phyloP scores from a whole-genome alignment of 306 rosid genomes.

The Sphenostylis stenocarpa region DNA sequence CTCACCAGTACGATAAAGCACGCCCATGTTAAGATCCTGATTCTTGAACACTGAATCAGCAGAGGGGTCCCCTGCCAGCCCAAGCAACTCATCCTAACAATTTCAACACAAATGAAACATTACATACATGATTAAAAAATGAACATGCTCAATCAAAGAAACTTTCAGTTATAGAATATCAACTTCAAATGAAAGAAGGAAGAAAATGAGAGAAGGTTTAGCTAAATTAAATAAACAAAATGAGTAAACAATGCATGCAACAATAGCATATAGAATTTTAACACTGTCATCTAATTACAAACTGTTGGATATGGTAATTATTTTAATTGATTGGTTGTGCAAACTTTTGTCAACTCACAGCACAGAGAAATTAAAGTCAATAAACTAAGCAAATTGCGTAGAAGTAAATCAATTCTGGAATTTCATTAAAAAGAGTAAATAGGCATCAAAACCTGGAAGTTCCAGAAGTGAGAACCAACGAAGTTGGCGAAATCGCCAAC shows the following conservation, averaged over 20 bases:
- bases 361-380: neutral
- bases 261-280: neutral
- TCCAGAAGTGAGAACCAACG: slow-evolving; percentile 95
- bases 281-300: neutral
- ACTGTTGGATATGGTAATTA: neutral
- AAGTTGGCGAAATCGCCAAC: slow-evolving; percentile 83
- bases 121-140: neutral
- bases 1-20: slow-evolving; percentile 86
- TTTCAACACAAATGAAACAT: slow-evolving; percentile 23
- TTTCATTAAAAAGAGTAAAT: neutral
- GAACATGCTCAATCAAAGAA: neutral
- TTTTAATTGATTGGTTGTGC: neutral
- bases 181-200: neutral
- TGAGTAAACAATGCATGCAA: neutral
- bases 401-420: neutral
- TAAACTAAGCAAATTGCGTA: neutral
- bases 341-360: too few relatives aligned
- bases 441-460: slow-evolving; percentile 68
- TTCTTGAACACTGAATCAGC: slow-evolving; percentile 68
- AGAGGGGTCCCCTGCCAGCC: slow-evolving; percentile 61
- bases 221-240: neutral
- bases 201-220: neutral
- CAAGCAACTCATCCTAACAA: slow-evolving; percentile 83
- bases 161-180: neutral
- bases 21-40: slow-evolving; percentile 78